Conservation (phyloP, 2,329 filamentous ascomycete genomes). For the Emericellopsis cladophorae region DNA sequence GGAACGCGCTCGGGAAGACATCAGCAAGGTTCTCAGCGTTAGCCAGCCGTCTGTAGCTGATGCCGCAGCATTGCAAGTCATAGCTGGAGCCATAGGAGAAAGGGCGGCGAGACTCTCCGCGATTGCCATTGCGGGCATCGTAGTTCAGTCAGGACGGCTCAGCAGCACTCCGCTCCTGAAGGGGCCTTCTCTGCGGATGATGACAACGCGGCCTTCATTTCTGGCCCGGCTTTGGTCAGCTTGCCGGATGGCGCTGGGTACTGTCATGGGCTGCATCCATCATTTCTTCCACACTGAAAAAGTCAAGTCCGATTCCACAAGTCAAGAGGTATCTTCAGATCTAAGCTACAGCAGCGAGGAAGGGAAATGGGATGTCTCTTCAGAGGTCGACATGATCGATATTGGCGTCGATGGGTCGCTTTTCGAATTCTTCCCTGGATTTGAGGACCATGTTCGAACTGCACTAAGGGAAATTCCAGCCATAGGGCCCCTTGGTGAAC, state of each 20-base stretch:
- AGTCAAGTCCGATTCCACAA: too few species aligned
- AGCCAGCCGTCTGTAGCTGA: constrained; percentile 72
- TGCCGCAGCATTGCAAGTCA: constrained; percentile 72
- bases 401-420: constrained; percentile 90
- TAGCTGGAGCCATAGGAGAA: constrained; percentile 73
- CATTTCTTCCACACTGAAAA: too few species aligned
- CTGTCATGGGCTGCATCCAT: too few species aligned
- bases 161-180: constrained; percentile 15
- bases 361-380: constrained; percentile 1
- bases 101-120: constrained; percentile 81
- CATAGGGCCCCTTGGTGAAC: constrained; percentile 67
- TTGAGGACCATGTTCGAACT: constrained; percentile 78
- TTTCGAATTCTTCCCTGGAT: constrained; percentile 91
- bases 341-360: too few species aligned
- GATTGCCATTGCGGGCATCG: constrained; percentile 73
- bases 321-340: too few species aligned
- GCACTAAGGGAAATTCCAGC: constrained; percentile 63
- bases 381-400: constrained; percentile 64
- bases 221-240: too few species aligned
- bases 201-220: too few species aligned
- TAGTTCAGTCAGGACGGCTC: constrained; percentile 69
- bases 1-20: constrained; percentile 59
- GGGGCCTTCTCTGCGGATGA: too few species aligned
- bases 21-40: constrained; percentile 66
- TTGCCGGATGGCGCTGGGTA: too few species aligned